Conservation (phyloP, 805 yeast genomes). For the Teunomyces gatunensis region DNA sequence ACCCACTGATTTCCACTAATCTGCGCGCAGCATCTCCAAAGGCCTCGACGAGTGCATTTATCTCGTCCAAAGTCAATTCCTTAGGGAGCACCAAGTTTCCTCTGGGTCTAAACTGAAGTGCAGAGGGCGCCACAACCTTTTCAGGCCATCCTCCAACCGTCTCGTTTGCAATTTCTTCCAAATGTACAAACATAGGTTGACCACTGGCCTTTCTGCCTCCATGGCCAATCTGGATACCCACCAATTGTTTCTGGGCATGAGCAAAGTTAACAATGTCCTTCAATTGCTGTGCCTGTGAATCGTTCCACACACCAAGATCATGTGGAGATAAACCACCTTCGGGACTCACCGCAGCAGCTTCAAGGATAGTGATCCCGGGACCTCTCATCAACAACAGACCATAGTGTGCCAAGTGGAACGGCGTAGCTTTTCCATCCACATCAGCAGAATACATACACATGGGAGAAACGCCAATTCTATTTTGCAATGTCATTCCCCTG, state of each 20-base stretch:
- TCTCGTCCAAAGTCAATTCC: slow-evolving; percentile 44
- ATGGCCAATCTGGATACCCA: slow-evolving; percentile 14
- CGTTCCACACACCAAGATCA: slow-evolving; percentile 18
- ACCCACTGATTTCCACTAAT: slow-evolving; percentile 32
- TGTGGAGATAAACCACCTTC: slow-evolving; percentile 26
- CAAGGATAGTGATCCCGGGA: slow-evolving; percentile 56
- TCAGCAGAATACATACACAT: slow-evolving; percentile 52
- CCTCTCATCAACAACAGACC: slow-evolving; percentile 48
- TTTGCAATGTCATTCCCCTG: slow-evolving; percentile 39
- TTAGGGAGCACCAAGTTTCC: slow-evolving; percentile 32
- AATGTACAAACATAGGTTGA: slow-evolving; percentile 25
- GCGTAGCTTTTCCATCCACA: slow-evolving; percentile 38
- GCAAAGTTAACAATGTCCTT: slow-evolving; percentile 13
- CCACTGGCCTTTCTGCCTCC: slow-evolving; percentile 31
- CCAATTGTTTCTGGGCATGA: slow-evolving; percentile 12
- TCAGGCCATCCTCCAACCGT: slow-evolving; percentile 44
- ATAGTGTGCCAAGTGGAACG: slow-evolving; percentile 49
- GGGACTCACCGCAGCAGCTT: slow-evolving; percentile 31
- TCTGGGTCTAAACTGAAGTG: slow-evolving; percentile 27
- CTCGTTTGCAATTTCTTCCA: slow-evolving; percentile 27
- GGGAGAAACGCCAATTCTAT: slow-evolving; percentile 56
- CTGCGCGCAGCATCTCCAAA: slow-evolving; percentile 36
- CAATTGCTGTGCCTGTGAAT: slow-evolving; percentile 29
- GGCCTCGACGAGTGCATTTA: slow-evolving; percentile 36
- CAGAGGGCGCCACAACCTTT: slow-evolving; percentile 46